phyloP scores from a whole-genome alignment of 768 basidiomycete genomes.

The Neoboletus subvelutipes region DNA sequence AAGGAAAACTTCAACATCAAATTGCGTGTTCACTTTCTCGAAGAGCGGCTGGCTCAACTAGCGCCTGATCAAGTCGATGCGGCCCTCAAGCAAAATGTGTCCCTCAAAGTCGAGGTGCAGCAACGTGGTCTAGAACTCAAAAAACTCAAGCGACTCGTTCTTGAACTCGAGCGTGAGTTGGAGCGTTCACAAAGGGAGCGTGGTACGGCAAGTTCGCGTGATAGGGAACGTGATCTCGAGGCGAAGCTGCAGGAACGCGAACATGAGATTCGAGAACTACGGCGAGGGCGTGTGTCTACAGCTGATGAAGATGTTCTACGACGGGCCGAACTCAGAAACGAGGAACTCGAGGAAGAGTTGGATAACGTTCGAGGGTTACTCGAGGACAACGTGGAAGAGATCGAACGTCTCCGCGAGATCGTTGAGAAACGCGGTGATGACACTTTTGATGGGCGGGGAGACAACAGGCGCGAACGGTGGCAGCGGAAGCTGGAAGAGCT shows the following conservation, averaged over 20 bases:
- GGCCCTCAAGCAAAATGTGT: slow-evolving; percentile 88
- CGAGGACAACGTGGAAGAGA: slow-evolving; percentile 83
- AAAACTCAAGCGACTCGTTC: slow-evolving; percentile 84
- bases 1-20: slow-evolving; percentile 98
- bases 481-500: slow-evolving; percentile 55
- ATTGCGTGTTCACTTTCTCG: slow-evolving; percentile 91
- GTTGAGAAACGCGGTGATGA: slow-evolving; percentile 55
- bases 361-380: slow-evolving; percentile 67
- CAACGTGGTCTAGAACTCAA: slow-evolving; percentile 89
- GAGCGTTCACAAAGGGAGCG: slow-evolving; percentile 62
- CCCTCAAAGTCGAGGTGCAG: slow-evolving; percentile 89
- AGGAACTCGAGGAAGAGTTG: slow-evolving; percentile 70
- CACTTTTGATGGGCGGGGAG: slow-evolving; percentile 40
- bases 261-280: slow-evolving; percentile 63
- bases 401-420: slow-evolving; percentile 69
- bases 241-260: slow-evolving; percentile 73
- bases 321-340: slow-evolving; percentile 60
- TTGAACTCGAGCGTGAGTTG: slow-evolving; percentile 80
- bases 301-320: slow-evolving; percentile 52
- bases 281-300: slow-evolving; percentile 44
- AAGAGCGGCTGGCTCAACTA: slow-evolving; percentile 86
- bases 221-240: slow-evolving; percentile 74
- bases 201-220: slow-evolving; percentile 38
- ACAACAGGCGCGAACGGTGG: slow-evolving; percentile 42
- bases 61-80: slow-evolving; percentile 92